Evolutionary conservation across 192 early-diverging fungal genomes (phyloP).

Genomic region (Linderina pennispora): DNA sequence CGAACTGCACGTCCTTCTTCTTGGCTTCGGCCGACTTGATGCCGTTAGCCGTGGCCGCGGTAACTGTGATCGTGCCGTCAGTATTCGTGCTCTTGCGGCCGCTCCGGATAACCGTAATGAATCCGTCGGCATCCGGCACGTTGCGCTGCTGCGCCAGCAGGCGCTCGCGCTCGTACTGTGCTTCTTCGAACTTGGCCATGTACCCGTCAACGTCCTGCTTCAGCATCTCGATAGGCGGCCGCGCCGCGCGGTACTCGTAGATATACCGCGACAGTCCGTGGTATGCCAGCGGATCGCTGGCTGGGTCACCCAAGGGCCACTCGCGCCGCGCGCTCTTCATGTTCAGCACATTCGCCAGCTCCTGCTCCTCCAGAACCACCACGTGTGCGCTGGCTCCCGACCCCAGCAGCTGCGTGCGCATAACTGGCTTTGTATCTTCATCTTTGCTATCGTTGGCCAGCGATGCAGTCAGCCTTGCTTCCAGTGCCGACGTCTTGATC

Average conservation of each 20-base stretch:
- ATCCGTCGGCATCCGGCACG: conserved; percentile 89
- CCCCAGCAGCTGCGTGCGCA: conserved; percentile 37
- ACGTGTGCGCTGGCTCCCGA: conserved; percentile 61
- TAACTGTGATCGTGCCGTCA: conserved; percentile 60
- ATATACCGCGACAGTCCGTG: conserved; percentile 30
- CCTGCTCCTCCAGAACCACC: conserved; percentile 62
- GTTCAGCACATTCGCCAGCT: conserved; percentile 53
- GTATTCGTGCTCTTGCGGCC: conserved; percentile 60
- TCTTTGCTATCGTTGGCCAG: conserved; percentile 26
- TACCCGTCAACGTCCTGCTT: conserved; percentile 62
- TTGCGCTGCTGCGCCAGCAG: conserved; percentile 61
- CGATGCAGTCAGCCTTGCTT: conserved; percentile 31
- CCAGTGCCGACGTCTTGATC: conserved; percentile 10
- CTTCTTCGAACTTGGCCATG: conserved; percentile 72
- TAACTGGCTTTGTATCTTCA: conserved; percentile 14
- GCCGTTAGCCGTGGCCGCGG: conserved; percentile 53
- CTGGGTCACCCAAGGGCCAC: conserved; percentile 42
- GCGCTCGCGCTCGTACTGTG: conserved; percentile 64
- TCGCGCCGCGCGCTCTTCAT: conserved; percentile 50
- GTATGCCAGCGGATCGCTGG: conserved; percentile 24
- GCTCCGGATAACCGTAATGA: conserved; percentile 73
- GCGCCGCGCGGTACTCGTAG: conserved; percentile 30
- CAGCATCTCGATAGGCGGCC: conserved; percentile 44
- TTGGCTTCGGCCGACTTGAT: conserved; percentile 50
- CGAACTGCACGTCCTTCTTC: conserved; percentile 68